Base-by-base conservation (phyloP, 2,329 filamentous ascomycete genomes). In the Chaetomium sp. region DNA sequence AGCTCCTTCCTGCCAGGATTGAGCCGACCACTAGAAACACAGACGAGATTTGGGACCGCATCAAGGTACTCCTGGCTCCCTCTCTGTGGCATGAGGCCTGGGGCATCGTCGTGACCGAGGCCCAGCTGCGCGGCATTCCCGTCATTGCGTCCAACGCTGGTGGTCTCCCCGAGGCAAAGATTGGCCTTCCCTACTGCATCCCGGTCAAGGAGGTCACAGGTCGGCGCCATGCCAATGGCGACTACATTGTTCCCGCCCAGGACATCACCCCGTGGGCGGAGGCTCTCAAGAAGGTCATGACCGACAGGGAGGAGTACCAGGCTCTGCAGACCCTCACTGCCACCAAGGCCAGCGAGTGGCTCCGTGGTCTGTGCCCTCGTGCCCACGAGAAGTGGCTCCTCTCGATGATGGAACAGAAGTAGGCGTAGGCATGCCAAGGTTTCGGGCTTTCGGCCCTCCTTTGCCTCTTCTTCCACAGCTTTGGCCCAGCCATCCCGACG, bases 51-150 rank as follows among this genome's bases (percentile, higher is more conserved):
- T 72, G 70, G 70, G 70, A 71, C 35, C 62, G 67, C 13, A 70
- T 72, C 67, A 71, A 69, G 61, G 53, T 72, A n/a, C 66, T 72
- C 7, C 57, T 72, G 2, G 70, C 66, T 5, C 70, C 70, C 1
- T 72, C 70, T 1, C 60, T 72, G 25, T 72, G 70, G 70, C 56
- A 65, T 13, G 70, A 72, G 49, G 70, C 70, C 2, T 72, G 70
- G 70, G 70, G 70, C 29, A 67, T 72, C 9, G 62, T 72, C 29
- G 70, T 72, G 4, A 71, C 70, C 8, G 70, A 72, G 47, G 70
- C 70, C 8, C 70, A 72, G 63, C 65, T 72, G 5, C 70, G 70
- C 3, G 70, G 70, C n/a, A 71, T 72, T 12, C 70, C 70, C 7
- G 70, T 70, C 50, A 68, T 72, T 54, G 66, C 70, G 1, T 72